phyloP scores from a whole-genome alignment of 148 eudicot genomes.

The Cornus kousa region DNA sequence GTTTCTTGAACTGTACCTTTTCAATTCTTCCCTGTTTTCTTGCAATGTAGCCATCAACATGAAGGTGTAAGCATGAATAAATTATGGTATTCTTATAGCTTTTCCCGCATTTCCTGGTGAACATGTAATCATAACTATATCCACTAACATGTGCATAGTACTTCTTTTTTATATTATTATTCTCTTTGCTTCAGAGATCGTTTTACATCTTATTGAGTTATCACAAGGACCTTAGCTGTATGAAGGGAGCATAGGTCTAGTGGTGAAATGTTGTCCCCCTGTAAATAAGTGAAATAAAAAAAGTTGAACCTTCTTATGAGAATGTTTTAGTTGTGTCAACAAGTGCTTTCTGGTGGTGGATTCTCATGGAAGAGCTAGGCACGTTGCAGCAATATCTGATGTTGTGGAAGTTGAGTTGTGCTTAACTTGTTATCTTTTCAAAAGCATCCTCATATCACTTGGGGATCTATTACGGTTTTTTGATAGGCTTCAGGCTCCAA shows the following conservation, averaged over 20 bases:
- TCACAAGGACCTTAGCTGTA: background rate
- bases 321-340: background rate
- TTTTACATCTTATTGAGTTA: background rate
- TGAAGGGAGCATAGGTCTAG: background rate
- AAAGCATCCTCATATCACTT: too few relatives aligned
- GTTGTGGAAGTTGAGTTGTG: background rate
- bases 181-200: background rate
- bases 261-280: background rate
- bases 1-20: background rate
- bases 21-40: background rate
- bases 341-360: background rate
- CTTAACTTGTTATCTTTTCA: background rate
- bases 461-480: too few relatives aligned
- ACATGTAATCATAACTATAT: background rate
- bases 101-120: background rate
- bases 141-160: background rate
- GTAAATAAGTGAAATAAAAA: background rate
- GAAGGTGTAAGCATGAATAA: background rate
- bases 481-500: too few relatives aligned
- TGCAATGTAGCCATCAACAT: background rate
- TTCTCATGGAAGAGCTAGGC: background rate
- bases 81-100: background rate
- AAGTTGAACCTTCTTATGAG: background rate
- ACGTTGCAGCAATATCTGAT: background rate
- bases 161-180: background rate